Evolutionary conservation across 2,329 filamentous ascomycete species (phyloP), one percentile per base, ranked within the genome.

Genomic region (Claviceps maximensis): DNA sequence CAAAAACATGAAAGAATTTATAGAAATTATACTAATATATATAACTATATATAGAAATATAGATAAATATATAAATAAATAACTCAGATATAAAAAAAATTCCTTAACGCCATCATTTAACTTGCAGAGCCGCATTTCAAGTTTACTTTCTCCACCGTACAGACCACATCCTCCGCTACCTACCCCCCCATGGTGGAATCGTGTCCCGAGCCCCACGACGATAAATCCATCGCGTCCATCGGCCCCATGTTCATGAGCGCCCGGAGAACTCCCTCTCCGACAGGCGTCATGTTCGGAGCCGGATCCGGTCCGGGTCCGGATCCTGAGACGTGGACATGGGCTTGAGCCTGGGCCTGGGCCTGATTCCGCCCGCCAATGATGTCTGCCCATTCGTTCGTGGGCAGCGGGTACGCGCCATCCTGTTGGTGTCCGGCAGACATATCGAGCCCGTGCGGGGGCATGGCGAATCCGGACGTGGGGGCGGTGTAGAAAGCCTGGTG

Each of bases 171-270:
- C 19, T n/a, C 8, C 17, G 3, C 31, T 2, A 17, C 21, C 51
- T 52, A 54, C 19, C 49, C 54, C 33, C 55, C 54, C 55, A 57
- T 51, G 17, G 50, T 57, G 57, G 55, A 58, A 62, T 64, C 60
- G 42, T 66, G 63, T 7, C 59, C 62, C 25, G 63, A 58, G 54
- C 76, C 74, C 76, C 76, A 78, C 33, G 69, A 65, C 17, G 67
- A 69, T 54, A 77, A 65, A 57, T 79, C 78, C 75, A 83, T 80
- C 12, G 74, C 74, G 57, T 83, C 79, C 73, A 83, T 79, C 0
- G 77, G 71, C 8, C 75, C 75, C 68, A 82, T 74, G 52, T 74
- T 76, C 74, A 81, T 78, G 53, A 82, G 65, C 9, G 77, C 74
- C 54, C 76, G 69, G 47, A 83, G 64, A 45, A 83, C 73, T 0